phyloP scores from a whole-genome alignment of 2,329 filamentous ascomycete genomes.

The Sclerotinia spermophila region DNA sequence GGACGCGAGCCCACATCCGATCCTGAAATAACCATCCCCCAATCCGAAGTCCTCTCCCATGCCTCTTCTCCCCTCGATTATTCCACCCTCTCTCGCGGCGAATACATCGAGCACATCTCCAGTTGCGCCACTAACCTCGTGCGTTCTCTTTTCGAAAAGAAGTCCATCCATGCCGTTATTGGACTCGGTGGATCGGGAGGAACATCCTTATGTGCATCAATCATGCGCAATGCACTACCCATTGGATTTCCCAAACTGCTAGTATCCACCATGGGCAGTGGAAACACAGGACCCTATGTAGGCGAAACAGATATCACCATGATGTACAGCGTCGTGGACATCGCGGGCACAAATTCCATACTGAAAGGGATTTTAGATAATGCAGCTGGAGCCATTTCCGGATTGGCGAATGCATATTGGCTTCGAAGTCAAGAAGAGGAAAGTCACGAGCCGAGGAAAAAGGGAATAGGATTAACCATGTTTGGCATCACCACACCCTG shows the following conservation, averaged over 20 bases:
- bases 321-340: slow-evolving; percentile 69
- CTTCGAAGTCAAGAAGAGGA: slow-evolving; percentile 36
- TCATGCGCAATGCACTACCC: slow-evolving; percentile 59
- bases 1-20: slow-evolving; percentile 46
- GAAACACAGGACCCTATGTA: slow-evolving; percentile 61
- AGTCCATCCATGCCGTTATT: slow-evolving; percentile 52
- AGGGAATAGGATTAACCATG: slow-evolving; percentile 64
- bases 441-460: slow-evolving; percentile 36
- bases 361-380: slow-evolving; percentile 57
- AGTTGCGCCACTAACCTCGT: slow-evolving; percentile 45
- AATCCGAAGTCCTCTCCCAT: slow-evolving; percentile 41
- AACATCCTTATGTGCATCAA: slow-evolving; percentile 55
- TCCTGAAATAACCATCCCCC: slow-evolving; percentile 46
- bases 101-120: slow-evolving; percentile 56
- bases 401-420: slow-evolving; percentile 50
- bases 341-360: slow-evolving; percentile 61
- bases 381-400: slow-evolving; percentile 54
- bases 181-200: slow-evolving; percentile 60
- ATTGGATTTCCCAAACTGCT: slow-evolving; percentile 68
- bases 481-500: slow-evolving; percentile 70
- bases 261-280: slow-evolving; percentile 65
- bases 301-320: slow-evolving; percentile 66
- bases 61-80: slow-evolving; percentile 37
- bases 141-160: slow-evolving; percentile 38
- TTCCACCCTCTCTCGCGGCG: slow-evolving; percentile 45